These are phyloP conservation scores for Leucocoprinus leucothites DNA, from an alignment of 768 basidiomycete genomes.

Conservation along the genomic window DNA sequence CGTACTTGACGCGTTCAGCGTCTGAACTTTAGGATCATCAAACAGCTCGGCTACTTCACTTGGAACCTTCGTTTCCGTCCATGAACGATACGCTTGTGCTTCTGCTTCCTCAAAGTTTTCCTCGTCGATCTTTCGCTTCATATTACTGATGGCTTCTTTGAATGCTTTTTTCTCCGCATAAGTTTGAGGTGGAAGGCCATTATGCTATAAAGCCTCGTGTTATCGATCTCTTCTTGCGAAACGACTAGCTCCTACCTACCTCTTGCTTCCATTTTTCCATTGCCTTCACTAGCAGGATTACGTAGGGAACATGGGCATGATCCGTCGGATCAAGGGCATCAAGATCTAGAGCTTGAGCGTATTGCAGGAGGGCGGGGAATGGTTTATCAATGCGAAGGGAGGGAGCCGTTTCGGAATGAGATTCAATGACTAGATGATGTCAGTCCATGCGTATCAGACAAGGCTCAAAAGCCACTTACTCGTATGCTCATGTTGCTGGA, in stretches of 20 bases:
- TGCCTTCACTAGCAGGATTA: slow-evolving; percentile 81
- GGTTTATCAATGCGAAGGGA: slow-evolving; percentile 87
- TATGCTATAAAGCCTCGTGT: slow-evolving; percentile 47
- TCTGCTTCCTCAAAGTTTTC: slow-evolving; percentile 98
- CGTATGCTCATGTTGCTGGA: slow-evolving; percentile 87
- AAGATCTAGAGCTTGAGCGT: slow-evolving; percentile 70
- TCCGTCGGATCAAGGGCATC: slow-evolving; percentile 82
- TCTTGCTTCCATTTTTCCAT: slow-evolving; percentile 79
- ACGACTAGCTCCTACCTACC: slow-evolving; percentile 41
- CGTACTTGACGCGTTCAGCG: slow-evolving; percentile 4
- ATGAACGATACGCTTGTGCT: slow-evolving; percentile 81
- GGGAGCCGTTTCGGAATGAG: slow-evolving; percentile 72
- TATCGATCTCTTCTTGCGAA: no score
- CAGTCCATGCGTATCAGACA: neutral
- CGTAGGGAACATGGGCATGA: slow-evolving; percentile 88
- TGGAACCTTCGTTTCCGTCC: slow-evolving; percentile 62
- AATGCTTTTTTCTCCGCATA: slow-evolving; percentile 72
- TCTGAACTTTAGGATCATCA: slow-evolving; percentile 46
- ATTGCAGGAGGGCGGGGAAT: slow-evolving; percentile 77
- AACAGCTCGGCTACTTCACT: slow-evolving; percentile 65
- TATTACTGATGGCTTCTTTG: slow-evolving; percentile 58
- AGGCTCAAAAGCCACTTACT: slow-evolving; percentile 42
- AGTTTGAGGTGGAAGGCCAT: slow-evolving; percentile 55
- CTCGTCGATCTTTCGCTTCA: slow-evolving; percentile 79
- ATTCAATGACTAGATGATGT: slow-evolving; percentile 70